phyloP scores from a whole-genome alignment of 306 rosid species.

The Prunus kanzakura region DNA sequence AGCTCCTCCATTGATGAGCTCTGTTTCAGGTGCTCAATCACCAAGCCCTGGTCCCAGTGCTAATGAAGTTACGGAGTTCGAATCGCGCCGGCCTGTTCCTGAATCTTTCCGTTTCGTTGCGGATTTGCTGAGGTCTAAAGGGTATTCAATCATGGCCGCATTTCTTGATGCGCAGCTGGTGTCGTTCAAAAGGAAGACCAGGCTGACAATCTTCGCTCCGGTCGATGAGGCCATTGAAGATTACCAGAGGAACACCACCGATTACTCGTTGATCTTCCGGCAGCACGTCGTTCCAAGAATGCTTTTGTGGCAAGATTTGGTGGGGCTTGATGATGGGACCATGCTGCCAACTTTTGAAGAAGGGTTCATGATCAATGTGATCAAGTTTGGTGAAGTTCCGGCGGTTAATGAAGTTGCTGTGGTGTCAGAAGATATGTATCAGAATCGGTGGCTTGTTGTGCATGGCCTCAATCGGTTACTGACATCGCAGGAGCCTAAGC shows the following conservation, averaged over 20 bases:
- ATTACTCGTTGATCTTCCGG: conserved; percentile 27
- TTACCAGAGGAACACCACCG: conserved; percentile 7
- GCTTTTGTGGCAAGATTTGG: conserved; percentile 33
- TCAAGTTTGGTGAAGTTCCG: conserved; percentile 15
- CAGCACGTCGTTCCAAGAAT: conserved; percentile 24
- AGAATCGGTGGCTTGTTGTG: conserved; percentile 22
- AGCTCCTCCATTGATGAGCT: neutral
- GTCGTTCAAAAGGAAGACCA: conserved; percentile 9
- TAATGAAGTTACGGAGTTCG: neutral
- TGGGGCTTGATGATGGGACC: conserved; percentile 14
- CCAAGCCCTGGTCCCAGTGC: neutral
- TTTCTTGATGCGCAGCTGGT: conserved; percentile 26
- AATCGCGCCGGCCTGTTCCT: neutral
- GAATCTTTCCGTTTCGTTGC: conserved; percentile 8
- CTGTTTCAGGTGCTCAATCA: neutral
- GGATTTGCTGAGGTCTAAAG: conserved; percentile 21
- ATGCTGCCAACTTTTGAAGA: conserved; percentile 26
- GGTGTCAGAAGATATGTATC: conserved; percentile 25
- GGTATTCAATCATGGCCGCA: conserved; percentile 24
- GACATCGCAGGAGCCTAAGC: neutral
- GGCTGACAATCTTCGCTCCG: conserved; percentile 38
- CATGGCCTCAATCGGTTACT: conserved; percentile 39
- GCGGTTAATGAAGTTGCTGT: conserved; percentile 31
- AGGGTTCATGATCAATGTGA: conserved; percentile 32
- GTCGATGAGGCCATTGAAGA: conserved; percentile 22